Evolutionary conservation across 352 stramenopile genomes (phyloP), one percentile per base, ranked within the genome.

Genomic region (Phytopythium cucurbitacearum): DNA sequence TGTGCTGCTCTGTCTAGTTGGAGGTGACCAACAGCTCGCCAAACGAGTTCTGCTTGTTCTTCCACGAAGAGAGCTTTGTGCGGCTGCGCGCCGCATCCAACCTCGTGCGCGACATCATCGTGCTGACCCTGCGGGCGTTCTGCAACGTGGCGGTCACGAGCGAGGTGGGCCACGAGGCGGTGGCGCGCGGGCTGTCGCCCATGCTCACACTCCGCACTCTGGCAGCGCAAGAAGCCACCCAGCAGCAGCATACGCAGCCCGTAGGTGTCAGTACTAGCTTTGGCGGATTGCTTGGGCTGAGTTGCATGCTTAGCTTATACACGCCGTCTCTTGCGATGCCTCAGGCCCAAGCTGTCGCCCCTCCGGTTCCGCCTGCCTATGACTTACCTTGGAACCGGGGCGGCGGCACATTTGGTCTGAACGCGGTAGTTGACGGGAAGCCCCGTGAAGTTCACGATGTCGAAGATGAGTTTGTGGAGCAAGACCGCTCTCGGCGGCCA

Each of bases 61-160:
- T 91, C 44, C 67, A 68, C 4, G 52, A 78, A 51, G 67, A 82
- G 41, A 84, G 68, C 45, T 88, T 74, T 41, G 69, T 91, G 16
- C 74, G 78, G 12, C 65, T 94, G n/a, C 76, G 78, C 13, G 83
- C 77, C 28, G 83, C 87, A 55, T 88, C 76, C 7, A 85, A 91
- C 45, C 68, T 76, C 35, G 71, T 83, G 28, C 80, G 83, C 8
- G 83, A 94, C 60, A 87, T 91, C 46, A 87, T 94, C 59, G 75
- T 85, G n/a, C 75, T 94, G 34, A 90, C 82, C 16, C 67, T 94
- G 21, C 78, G 72, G 11, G 76, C 80, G 34, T 94, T 94, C 54
- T 86, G 75, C 51, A 74, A 78, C 35, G 70, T 73, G 49, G 80
- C 80, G 5, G 60, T 93, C 8, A 64, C 59, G 12, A 74, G 71